Percentiles rank a stretch among this genome's conserved stretches.
phyloP scores from a whole-genome alignment of 495 filamentous ascomycete genomes.

The Neurospora sp. region DNA sequence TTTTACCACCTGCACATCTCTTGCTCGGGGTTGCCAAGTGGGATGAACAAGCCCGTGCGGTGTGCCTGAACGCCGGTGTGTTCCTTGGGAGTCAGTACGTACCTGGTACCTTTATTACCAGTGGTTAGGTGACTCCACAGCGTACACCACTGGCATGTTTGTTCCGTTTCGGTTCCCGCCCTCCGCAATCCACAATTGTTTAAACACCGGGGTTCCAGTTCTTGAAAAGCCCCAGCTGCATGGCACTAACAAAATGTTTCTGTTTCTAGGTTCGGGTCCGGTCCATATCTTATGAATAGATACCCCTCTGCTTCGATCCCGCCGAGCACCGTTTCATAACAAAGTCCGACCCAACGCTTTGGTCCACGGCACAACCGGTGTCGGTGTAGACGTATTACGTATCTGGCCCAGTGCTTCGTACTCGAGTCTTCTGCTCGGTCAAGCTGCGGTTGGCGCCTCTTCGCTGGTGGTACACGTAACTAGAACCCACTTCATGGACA shows the following conservation, averaged over 20 bases:
- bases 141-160: not conserved
- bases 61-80: not conserved
- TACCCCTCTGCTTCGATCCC: not conserved
- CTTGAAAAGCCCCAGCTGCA: not conserved
- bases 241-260: not conserved
- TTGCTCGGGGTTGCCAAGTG: not conserved
- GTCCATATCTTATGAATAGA: not conserved
- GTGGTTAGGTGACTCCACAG: not conserved
- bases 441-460: not conserved
- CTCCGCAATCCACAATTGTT: not conserved
- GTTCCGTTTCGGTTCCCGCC: not conserved
- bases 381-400: not conserved
- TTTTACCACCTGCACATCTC: not conserved
- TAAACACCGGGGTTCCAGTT: not conserved
- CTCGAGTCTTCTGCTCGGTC: not conserved
- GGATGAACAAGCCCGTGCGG: not conserved
- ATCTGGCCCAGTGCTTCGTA: not conserved
- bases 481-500: conserved; percentile 7
- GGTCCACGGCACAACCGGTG: not conserved
- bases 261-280: not conserved
- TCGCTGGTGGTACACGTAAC: not conserved
- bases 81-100: not conserved
- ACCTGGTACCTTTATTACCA: not conserved
- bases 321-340: not conserved
- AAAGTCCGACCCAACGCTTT: not conserved